Conservation (phyloP, 805 yeast genomes). For the Suhomyces pyralidae region DNA sequence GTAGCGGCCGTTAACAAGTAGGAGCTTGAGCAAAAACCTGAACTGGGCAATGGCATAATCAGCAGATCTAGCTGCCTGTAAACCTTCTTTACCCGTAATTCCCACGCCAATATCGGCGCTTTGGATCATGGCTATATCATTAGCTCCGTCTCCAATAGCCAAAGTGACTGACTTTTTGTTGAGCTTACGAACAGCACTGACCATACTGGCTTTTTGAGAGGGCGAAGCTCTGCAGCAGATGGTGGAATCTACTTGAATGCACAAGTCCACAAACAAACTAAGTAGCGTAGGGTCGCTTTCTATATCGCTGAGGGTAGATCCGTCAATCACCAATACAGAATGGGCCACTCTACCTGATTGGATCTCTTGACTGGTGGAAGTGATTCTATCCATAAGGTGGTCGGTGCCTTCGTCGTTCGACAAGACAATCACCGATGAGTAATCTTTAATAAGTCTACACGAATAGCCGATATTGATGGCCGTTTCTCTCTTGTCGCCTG, state of each 20-base stretch:
- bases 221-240: constrained; percentile 97
- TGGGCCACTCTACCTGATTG: constrained; percentile 80
- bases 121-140: constrained; percentile 98
- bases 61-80: constrained; percentile 93
- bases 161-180: constrained; percentile 73
- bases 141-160: constrained; percentile 99
- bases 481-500: constrained; percentile 97
- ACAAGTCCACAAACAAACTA: constrained; percentile 77
- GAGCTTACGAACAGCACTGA: constrained; percentile 69
- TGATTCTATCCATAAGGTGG: constrained; percentile 62
- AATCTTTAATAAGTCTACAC: constrained; percentile 88
- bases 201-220: constrained; percentile 92
- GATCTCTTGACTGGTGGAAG: constrained; percentile 72
- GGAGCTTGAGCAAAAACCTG: constrained; percentile 72
- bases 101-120: constrained; percentile 98
- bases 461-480: constrained; percentile 97
- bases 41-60: constrained; percentile 96
- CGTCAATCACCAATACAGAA: constrained; percentile 92
- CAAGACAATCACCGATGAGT: constrained; percentile 80
- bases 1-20: constrained; percentile 94
- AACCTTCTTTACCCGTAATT: constrained; percentile 94
- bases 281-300: constrained; percentile 72
- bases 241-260: constrained; percentile 85
- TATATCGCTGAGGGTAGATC: constrained; percentile 72
- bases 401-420: constrained; percentile 47